These are phyloP conservation scores for Penicillium taxi DNA, from an alignment of 495 filamentous ascomycete species.

Conservation along the genomic window DNA sequence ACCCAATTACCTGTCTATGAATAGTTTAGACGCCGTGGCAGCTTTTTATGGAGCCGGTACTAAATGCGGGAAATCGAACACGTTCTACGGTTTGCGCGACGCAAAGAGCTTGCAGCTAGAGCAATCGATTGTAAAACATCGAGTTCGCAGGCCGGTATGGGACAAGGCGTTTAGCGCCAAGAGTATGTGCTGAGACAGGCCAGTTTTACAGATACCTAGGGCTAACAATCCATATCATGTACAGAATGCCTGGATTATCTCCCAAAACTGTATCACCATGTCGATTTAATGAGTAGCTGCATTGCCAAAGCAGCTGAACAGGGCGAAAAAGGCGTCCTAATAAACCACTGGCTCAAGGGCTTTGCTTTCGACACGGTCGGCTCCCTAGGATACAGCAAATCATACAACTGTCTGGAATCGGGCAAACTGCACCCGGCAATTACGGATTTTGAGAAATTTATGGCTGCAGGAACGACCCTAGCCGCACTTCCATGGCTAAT, in stretches of 20 bases:
- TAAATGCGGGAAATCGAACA: conserved; percentile 4
- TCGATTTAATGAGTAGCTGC: conserved; percentile 1
- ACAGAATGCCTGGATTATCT: conserved; percentile 2
- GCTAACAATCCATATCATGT: too few relatives aligned
- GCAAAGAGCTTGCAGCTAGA: conserved; percentile 2
- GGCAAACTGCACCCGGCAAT: conserved; percentile 1
- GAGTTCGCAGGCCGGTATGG: not conserved
- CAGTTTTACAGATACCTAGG: too few relatives aligned
- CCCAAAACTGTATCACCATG: not conserved
- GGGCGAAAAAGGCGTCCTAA: not conserved
- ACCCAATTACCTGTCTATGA: conserved; percentile 2
- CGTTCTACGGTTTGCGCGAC: conserved; percentile 1
- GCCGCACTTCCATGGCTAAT: conserved; percentile 2
- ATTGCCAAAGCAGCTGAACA: not conserved
- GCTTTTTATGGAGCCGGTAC: conserved; percentile 1
- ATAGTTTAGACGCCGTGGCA: conserved; percentile 1
- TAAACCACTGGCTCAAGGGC: conserved; percentile 3
- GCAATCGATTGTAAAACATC: not conserved
- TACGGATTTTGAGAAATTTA: not conserved
- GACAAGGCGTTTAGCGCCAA: conserved; percentile 3
- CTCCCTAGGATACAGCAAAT: conserved; percentile 3
- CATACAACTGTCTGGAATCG: conserved; percentile 2
- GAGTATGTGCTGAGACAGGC: conserved; percentile 1
- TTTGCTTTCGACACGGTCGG: conserved; percentile 4
- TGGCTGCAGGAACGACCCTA: not conserved